Evolutionary conservation across 208 protist species (phyloP), one percentile per base, ranked within the genome.

Genomic region (Tritrichomonas foetus): DNA sequence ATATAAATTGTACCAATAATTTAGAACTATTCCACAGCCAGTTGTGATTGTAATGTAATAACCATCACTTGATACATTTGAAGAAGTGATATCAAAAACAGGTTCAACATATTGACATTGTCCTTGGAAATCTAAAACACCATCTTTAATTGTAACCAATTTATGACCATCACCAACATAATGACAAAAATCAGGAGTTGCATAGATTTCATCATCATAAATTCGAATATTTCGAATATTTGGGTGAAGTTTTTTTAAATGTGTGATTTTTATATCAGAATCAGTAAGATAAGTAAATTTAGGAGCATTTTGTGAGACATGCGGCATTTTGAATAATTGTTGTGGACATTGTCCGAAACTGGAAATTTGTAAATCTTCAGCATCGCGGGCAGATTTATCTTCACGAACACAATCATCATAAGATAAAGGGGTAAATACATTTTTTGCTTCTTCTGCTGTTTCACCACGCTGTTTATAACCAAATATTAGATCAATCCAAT

Each of bases 401-500:
- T 61, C 53, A 16, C 5, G 5, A 22, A 22, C 16, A 61, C 16
- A 61, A 61, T 61, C 53, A 61, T 61, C 53, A 61, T 61, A 61
- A 61, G 53, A 72, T 13, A 50, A 80, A 44, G 78, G 93, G 9
- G 27, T 64, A 44, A 49, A 94, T 44, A 84, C 22, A 49, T 94
- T 94, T 1, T 92, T 64, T 39, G 72, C 36, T 44, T 82, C 78
- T 14, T 64, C 33, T 93, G 89, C 89, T 41, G 78, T 53, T 49
- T 36, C 13, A 49, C n/a, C 61, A 1, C 55, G 9, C 30, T 72
- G 89, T 47, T 69, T 44, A 49, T 93, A 93, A 16, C 89, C 89
- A 16, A 66, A 64, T 16, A 80, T 41, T 49, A 94, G n/a, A 27
- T 84, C 93, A 92, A 92, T 92, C 96, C 96, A 97, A 14, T 95